Base-by-base conservation (phyloP, 495 filamentous ascomycete genomes). In the Chaetomium fimeti region DNA sequence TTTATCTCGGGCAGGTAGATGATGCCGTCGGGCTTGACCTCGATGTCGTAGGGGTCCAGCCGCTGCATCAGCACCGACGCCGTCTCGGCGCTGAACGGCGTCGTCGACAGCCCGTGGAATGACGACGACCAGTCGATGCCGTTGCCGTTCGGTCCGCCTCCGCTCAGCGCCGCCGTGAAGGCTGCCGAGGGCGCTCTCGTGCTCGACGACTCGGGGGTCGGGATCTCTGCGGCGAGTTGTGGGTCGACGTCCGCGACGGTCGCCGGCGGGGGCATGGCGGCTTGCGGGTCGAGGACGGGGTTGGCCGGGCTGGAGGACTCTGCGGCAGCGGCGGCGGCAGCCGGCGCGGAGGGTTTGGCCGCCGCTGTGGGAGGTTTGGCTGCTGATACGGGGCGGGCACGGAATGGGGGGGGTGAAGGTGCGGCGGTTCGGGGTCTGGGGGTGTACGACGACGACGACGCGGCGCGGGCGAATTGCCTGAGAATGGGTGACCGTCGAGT, bases 1-100 rank as follows among this genome's bases (percentile, higher is more conserved):
- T 98, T 98, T 80, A 98, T 98, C 84, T 98, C 94, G 16, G 94
- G 94, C 60, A 98, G 82, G 73, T 97, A 98, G 54, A 97, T 80
- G 69, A 98, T 95, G 32, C 94, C 94, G 77, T 98, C 94, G 28
- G 91, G 89, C 80, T 98, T 98, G 71, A 98, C 87, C 82, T 98
- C 94, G 52, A 98, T 85, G 75, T 98, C 93, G 20, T 89, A 83
- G 7, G 82, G 76, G 42, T 85, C 76, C 12, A 92, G 78, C 25
- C 85, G 85, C 32, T 84, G 82, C 62, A 91, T 82, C 55, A 98
- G 77, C 6, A 92, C 78, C 32, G 88, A 83, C 5, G 88, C 82
- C 16, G 86, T 82, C 81, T 97, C 92, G 58, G 88, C 82, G 29
- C 85, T 76, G 77, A 98, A 98, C 0, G 92, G 84, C 43, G 82